phyloP scores from a whole-genome alignment of 805 yeast genomes.

The Candida ulmi region DNA sequence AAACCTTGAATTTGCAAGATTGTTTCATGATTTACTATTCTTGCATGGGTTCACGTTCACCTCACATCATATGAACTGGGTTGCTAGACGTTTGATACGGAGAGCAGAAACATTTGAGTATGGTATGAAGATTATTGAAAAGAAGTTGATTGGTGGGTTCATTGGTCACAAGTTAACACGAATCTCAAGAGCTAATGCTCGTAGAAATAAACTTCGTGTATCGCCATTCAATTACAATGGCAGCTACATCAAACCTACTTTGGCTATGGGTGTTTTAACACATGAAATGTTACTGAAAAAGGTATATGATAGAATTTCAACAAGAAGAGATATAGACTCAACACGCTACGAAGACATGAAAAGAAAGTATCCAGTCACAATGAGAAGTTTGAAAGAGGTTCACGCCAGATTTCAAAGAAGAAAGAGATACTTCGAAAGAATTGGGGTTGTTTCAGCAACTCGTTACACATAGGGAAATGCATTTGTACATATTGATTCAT shows the following conservation, averaged over 20 bases:
- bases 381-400: constrained; percentile 19
- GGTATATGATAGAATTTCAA: constrained; percentile 19
- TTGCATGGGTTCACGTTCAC: constrained; percentile 24
- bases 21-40: constrained; percentile 19
- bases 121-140: constrained; percentile 26
- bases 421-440: constrained; percentile 2
- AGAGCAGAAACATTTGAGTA: constrained; percentile 23
- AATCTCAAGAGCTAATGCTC: constrained; percentile 14
- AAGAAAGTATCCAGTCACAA: constrained; percentile 25
- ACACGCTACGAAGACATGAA: constrained; percentile 13
- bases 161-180: constrained; percentile 14
- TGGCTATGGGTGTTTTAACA: background rate
- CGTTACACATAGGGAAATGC: background rate
- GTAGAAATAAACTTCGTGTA: background rate
- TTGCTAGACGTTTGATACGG: constrained; percentile 21
- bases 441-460: constrained; percentile 15
- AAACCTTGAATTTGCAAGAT: constrained; percentile 3
- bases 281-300: constrained; percentile 16
- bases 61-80: constrained; percentile 27
- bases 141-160: constrained; percentile 31
- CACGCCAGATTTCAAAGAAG: constrained; percentile 21
- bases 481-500: background rate
- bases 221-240: constrained; percentile 9
- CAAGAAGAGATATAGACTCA: constrained; percentile 1
- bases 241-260: background rate